Evolutionary conservation across 106 monocot genomes (phyloP).

Genomic region (Posidonia australis): DNA sequence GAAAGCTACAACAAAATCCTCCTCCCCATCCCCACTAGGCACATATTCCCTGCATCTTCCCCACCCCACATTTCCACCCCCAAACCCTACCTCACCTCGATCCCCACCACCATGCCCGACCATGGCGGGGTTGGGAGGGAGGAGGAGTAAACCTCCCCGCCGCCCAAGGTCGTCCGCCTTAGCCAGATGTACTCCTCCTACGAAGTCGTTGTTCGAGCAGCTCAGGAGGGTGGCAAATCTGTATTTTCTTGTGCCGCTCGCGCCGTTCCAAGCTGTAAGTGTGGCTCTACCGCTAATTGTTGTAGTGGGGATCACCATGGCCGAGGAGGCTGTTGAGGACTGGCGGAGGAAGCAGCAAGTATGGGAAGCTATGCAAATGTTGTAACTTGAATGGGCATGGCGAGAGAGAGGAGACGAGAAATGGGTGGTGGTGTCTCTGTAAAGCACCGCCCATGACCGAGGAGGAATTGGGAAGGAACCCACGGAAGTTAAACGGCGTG

Average conservation of each 20-base stretch:
- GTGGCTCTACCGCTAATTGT: conserved; percentile 41
- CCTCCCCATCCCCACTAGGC: no score
- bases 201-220: conserved; percentile 85
- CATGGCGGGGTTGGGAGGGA: not conserved
- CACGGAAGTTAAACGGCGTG: no score
- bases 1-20: no score
- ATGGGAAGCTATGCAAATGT: not conserved
- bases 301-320: conserved; percentile 50
- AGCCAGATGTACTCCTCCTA: conserved; percentile 4
- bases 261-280: conserved; percentile 60
- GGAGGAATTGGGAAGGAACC: no score
- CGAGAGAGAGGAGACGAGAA: no score
- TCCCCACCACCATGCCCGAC: not conserved
- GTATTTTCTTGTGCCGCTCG: conserved; percentile 64
- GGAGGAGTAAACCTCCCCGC: not conserved
- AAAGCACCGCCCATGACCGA: no score
- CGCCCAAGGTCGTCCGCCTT: conserved; percentile 1
- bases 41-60: no score
- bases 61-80: no score
- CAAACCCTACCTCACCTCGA: no score
- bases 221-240: conserved; percentile 64
- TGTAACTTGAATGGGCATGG: no score
- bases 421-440: no score
- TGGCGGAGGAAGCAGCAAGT: conserved; percentile 76
- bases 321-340: conserved; percentile 76